Base-by-base conservation (phyloP, 495 filamentous ascomycete species). In the Penicillium pulvis region DNA sequence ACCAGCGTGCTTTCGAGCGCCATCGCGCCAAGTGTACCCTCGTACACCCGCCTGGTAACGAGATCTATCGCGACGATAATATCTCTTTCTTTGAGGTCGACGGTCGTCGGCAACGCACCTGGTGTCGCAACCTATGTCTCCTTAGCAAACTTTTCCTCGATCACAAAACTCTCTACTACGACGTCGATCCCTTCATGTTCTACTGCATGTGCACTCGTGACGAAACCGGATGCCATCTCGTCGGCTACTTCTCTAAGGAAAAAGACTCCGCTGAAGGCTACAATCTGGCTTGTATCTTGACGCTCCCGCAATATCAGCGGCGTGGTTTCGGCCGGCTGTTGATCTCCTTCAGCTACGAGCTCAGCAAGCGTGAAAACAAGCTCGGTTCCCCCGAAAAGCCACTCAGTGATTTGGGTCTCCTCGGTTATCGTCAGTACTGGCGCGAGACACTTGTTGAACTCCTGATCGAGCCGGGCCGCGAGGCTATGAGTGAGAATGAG, bases 151-250 rank as follows among this genome's bases (percentile, higher is more conserved):
- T 97, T 69, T 98, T 98, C 75, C 85, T 98, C 26, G 94, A 98
- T 65, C 94, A 98, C 78, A 98, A 98, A 73, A 98, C 94, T 8
- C 88, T 98, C n/a, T 98, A 97, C 81, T 98, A 98, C 76, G 94
- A 98, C 65, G 94, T 98, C 53, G 94, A 98, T 67, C 94, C 94
- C 9, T 98, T 98, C 74, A 78, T 98, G 10, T 98, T 98, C 80
- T 98, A 98, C 77, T 93, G 93, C 83, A 98, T 98, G 94, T 89
- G 86, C 52, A 89, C 85, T 14, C 85, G 92, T 54, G 90, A 91
- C 58, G 88, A 90, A 47, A 88, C 88, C 50, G 94, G 94, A 10
- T 93, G 88, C 69, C 94, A 98, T 68, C 81, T 98, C 0, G 90
- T 98, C 51, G 94, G 94, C 54, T 98, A 96, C 70, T 98, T 98